Evolutionary conservation across 257 asterid species (phyloP), one percentile per base, ranked within the genome.

Genomic region (Capsicum baccatum): DNA sequence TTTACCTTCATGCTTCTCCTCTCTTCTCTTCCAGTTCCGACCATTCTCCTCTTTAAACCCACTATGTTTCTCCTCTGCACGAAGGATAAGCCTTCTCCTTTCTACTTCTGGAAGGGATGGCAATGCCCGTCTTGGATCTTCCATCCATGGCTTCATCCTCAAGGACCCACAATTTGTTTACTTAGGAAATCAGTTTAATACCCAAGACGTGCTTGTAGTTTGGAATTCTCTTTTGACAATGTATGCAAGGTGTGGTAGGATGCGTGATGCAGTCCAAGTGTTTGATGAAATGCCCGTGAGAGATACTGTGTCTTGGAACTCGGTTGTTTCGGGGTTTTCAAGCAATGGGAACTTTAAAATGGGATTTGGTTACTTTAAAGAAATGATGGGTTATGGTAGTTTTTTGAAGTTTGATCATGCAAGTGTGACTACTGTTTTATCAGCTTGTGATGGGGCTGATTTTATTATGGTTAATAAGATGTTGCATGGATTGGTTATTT

Each of bases 261-360:
- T 92, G 16, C 0, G 33, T 0, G 86, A 86, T 76, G 98, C 98
- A 44, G 86, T 85, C 8, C 88, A 92, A 83, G 62, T 94, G 96
- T 94, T 96, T 87, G 98, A 95, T 67, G 92, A 86, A 63, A 92
- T 94, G 97, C 95, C 92, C 52, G 64, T 83, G 0, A 94, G 83
- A 85, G 98, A 94, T 81, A 90, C 93, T 8, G 91, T 94, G 19
- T 91, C 98, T 0, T 94, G 99, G 97, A 96, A 96, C 89, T 90
- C 99, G 0, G 89, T 96, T 47, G 86, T 95, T 83, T 93, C 98
- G 17, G 98, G 97, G 79, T 91, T 92, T 84, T 57, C 94, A 84
- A 92, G 66, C 83, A 86, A 59, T 9, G 91, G 92, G 83, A 48
- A 87, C 11, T 83, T 90, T 58, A 44, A 83, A 17, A 47, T 52